phyloP scores from a whole-genome alignment of 2,329 filamentous ascomycete species.

The Aspergillus thermomutatus region DNA sequence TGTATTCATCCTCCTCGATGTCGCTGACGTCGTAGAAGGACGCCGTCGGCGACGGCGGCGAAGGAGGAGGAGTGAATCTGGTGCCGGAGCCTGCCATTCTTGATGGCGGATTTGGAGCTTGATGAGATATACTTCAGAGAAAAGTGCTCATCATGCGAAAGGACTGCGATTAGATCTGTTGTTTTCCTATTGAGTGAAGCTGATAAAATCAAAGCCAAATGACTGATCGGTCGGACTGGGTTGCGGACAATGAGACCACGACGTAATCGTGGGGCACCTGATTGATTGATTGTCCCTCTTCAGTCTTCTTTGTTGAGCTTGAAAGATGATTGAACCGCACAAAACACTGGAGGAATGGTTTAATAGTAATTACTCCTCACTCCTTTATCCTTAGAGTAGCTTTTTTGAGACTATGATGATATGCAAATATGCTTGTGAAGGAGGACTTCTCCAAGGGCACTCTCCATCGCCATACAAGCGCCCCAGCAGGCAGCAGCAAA shows the following conservation, averaged over 20 bases:
- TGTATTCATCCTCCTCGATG: constrained; percentile 92
- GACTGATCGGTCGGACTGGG: neutral
- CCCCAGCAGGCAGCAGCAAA: neutral
- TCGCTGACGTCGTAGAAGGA: constrained; percentile 97
- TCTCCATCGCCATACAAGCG: neutral
- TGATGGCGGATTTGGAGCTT: constrained; percentile 2
- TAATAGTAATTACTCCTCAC: neutral
- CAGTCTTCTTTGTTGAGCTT: no score
- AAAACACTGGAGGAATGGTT: neutral
- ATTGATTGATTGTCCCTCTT: neutral
- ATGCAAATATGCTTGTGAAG: neutral
- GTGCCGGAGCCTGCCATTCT: constrained; percentile 30
- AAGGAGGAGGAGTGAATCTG: constrained; percentile 38
- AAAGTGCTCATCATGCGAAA: neutral
- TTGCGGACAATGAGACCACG: neutral
- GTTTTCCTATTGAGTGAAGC: neutral
- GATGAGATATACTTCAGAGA: neutral
- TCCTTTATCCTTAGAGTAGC: neutral
- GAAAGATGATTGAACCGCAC: neutral
- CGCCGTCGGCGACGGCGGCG: constrained; percentile 68
- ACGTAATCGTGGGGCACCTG: constrained; percentile 18
- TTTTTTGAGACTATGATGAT: neutral
- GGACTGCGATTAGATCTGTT: neutral
- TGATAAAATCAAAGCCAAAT: neutral
- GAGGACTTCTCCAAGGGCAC: neutral